Percentiles rank a stretch among this genome's conserved stretches.
These are phyloP conservation scores for Penicillium digitatum DNA, from an alignment of 2,329 filamentous ascomycete genomes.

Conservation along the genomic window DNA sequence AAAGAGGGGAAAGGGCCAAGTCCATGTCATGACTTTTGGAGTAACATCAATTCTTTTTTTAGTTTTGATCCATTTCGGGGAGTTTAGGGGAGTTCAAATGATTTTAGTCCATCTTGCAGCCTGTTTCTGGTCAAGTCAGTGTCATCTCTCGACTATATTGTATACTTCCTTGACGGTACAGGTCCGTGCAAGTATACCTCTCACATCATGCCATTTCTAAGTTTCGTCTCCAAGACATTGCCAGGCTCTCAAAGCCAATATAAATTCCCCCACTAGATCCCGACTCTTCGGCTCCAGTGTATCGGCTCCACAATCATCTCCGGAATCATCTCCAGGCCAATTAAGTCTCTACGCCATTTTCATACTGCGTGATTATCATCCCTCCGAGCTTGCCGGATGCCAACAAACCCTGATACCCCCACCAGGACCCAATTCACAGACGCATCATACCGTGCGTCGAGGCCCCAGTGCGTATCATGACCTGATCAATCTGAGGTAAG, in stretches of 20 bases:
- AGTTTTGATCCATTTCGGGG: neutral
- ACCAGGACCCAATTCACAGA: neutral
- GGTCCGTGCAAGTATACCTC: neutral
- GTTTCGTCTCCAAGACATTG: neutral
- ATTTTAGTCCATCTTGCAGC: too few relatives aligned
- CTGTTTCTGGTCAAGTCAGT: neutral
- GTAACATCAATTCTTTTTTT: conserved; percentile 10
- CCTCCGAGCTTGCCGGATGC: neutral
- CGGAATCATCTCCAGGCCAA: neutral
- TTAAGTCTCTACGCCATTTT: neutral
- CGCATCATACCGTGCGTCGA: neutral
- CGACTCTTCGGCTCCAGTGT: neutral
- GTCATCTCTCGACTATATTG: too few relatives aligned
- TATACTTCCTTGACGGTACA: neutral
- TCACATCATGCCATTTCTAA: neutral
- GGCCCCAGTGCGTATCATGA: neutral
- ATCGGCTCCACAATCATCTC: neutral
- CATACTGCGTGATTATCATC: neutral
- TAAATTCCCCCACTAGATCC: neutral
- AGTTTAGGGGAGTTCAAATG: neutral
- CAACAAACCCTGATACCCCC: neutral
- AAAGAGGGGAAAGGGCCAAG: neutral
- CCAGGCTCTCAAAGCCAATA: neutral
- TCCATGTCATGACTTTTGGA: conserved; percentile 6
- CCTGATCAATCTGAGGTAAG: neutral